Base-by-base conservation (phyloP, 192 early-diverging fungal species). In the Paraglomus brasilianum region DNA sequence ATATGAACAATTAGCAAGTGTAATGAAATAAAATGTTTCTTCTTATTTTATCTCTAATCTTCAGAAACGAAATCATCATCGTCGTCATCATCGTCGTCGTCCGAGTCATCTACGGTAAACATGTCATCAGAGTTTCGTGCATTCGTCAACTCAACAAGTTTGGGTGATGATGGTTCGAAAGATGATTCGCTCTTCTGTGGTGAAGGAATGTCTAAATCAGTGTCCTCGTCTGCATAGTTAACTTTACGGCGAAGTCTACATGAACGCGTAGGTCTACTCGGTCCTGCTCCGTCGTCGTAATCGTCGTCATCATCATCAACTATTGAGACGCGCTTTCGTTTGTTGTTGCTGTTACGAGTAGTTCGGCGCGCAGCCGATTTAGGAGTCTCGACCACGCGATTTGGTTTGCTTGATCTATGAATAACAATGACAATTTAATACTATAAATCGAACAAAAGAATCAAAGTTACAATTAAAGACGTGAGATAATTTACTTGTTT, bases 231-330 rank as follows among this genome's bases (percentile, higher is more conserved):
- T 5, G 50, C 72, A 7, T 21, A 21, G 53, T 71, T 69, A 44
- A 17, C 4, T 59, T 62, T 59, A 14, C 46, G 45, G 17, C 45
- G 44, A 10, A 17, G 17, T 45, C 51, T 72, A 5, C 67, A n/a
- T 43, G 36, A 14, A 22, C 30, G 30, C 3, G 30, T 30, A 30
- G 30, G 30, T 30, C 30, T 69, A 51, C 63, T 41, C 36, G 66
- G 72, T 49, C 69, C 74, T 24, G 73, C 71, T 45, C 66, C 70
- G 44, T 53, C 66, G 13, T 51, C 52, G 58, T 60, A 66, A 45
- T 76, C 78, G 17, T 74, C 74, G 5, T 78, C 80, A 40, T 78
- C 80, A 15, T 81, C 80, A 30, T 81, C 76, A 47, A 64, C 71
- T 22, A 67, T 52, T 15, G 46, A 48, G 14, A 44, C 30, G 30